These are phyloP conservation scores for Saitozyma sp. DNA, from an alignment of 768 basidiomycete species.

Conservation along the genomic window DNA sequence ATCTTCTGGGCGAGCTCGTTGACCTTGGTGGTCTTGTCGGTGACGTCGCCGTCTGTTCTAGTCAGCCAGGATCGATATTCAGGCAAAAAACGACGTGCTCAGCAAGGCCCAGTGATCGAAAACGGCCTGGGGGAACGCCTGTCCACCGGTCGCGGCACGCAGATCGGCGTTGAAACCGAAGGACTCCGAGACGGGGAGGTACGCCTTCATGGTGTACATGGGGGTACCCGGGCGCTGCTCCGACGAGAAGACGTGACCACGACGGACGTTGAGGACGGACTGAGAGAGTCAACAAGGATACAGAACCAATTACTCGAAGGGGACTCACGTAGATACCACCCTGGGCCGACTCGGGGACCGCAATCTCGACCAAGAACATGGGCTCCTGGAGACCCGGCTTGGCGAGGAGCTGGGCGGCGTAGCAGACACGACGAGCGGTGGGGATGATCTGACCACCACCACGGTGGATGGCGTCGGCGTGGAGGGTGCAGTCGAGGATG, in stretches of 20 bases:
- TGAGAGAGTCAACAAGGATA: slow-evolving; percentile 11
- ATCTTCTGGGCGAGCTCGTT: slow-evolving; percentile 76
- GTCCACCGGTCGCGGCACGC: slow-evolving; percentile 85
- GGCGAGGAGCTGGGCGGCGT: slow-evolving; percentile 92
- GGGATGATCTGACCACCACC: slow-evolving; percentile 98
- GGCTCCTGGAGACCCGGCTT: slow-evolving; percentile 92
- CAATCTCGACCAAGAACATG: slow-evolving; percentile 97
- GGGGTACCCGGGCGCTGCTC: slow-evolving; percentile 96
- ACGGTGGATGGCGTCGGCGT: slow-evolving; percentile 98
- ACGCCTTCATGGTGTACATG: slow-evolving; percentile 93
- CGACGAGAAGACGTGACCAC: slow-evolving; percentile 97
- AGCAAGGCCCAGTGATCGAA: slow-evolving; percentile 12
- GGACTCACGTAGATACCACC: slow-evolving; percentile 83
- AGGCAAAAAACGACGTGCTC: neutral
- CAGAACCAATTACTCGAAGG: slow-evolving; percentile 1
- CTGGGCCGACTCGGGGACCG: slow-evolving; percentile 94
- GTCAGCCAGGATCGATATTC: slow-evolving; percentile 14
- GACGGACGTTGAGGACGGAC: slow-evolving; percentile 74
- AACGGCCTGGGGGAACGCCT: slow-evolving; percentile 93
- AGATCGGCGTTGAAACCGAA: slow-evolving; percentile 98
- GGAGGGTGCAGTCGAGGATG: slow-evolving; percentile 94
- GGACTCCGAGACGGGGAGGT: slow-evolving; percentile 53
- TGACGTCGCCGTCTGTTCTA: slow-evolving; percentile 59
- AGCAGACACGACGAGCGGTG: slow-evolving; percentile 90
- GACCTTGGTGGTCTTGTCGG: slow-evolving; percentile 87